Evolutionary conservation across 148 eudicot species (phyloP).

Genomic region (Rhododendron ovatum): DNA sequence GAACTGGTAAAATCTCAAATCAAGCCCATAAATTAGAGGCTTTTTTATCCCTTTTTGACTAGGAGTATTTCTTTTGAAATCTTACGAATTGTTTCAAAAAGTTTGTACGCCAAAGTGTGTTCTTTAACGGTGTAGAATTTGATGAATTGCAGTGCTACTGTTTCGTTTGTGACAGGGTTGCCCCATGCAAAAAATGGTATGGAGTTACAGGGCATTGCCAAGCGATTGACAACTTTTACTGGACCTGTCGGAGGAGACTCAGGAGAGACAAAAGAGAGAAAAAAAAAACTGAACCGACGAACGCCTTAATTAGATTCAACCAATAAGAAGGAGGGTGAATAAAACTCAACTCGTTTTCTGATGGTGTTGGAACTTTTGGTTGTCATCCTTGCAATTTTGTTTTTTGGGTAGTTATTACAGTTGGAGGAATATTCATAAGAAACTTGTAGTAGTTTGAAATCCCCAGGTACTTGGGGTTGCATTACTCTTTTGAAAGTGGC

Average conservation of each 20-base stretch:
- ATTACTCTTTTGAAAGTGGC: too few relatives aligned
- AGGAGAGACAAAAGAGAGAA: not conserved
- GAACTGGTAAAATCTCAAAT: slow-evolving; percentile 33
- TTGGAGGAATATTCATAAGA: not conserved
- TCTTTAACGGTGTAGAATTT: not conserved
- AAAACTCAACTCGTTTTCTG: not conserved
- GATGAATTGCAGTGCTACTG: slow-evolving; percentile 46
- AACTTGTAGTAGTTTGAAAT: too few relatives aligned
- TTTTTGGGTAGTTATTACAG: not conserved
- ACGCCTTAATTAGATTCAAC: not conserved
- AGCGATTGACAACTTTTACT: slow-evolving; percentile 13
- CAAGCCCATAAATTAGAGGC: too few relatives aligned
- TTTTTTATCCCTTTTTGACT: not conserved
- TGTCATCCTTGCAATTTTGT: not conserved
- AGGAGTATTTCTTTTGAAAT: not conserved
- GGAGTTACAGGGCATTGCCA: slow-evolving; percentile 8
- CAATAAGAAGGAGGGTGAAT: too few relatives aligned
- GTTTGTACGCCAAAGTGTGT: not conserved
- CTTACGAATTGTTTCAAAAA: not conserved
- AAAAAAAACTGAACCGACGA: not conserved
- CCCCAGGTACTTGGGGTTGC: too few relatives aligned
- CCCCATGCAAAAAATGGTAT: slow-evolving; percentile 31
- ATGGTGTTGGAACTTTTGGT: not conserved
- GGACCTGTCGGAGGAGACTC: slow-evolving; percentile 14
- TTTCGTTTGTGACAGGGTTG: slow-evolving; percentile 37